Base-by-base conservation (phyloP, 176 grass and related monocot species). In the Cenchrus americanus region DNA sequence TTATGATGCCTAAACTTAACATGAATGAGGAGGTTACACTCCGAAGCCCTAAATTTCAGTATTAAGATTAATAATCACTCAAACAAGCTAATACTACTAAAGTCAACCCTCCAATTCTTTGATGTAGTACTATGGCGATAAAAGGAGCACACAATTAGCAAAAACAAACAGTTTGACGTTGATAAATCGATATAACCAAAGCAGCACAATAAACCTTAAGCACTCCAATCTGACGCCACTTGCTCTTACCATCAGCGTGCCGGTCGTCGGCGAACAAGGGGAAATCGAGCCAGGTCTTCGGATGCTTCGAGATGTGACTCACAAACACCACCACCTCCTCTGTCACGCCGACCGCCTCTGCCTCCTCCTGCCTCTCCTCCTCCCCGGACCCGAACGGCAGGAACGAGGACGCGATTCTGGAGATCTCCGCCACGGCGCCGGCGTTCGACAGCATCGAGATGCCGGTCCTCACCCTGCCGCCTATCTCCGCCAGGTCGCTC, bases 401-500 rank as follows among this genome's bases (percentile, higher is more conserved):
- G 76, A 94, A 78, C 22, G 94, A 88, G 54, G 94, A 88, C 7
- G 91, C 87, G n/a, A 94, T 82, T 82, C 86, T 97, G 42, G 91
- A 97, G 15, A 97, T 88, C 82, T 92, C 91, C 14, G 79, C 65
- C 14, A 90, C 91, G 10, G 89, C 87, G 73, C 87, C 91, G 60
- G 87, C 71, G 67, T 82, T 85, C 8, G 94, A 97, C 21, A 92
- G 79, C 79, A 97, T 82, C 66, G 89, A 89, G 75, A 97, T 97
- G 63, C 94, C 80, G 60, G 75, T 97, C 82, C 74, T 90, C 57
- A 94, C 76, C 82, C 84, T 89, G 70, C 82, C 86, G 24, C 89
- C 84, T 71, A 97, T 92, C 89, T 92, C 91, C 9, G 87, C 87
- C 41, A 97, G 92, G 84, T 97, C 91, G 73, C 42, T 94, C 78